Base-by-base conservation (phyloP, 2,329 filamentous ascomycete species). In the Microsporum ferrugineum region DNA sequence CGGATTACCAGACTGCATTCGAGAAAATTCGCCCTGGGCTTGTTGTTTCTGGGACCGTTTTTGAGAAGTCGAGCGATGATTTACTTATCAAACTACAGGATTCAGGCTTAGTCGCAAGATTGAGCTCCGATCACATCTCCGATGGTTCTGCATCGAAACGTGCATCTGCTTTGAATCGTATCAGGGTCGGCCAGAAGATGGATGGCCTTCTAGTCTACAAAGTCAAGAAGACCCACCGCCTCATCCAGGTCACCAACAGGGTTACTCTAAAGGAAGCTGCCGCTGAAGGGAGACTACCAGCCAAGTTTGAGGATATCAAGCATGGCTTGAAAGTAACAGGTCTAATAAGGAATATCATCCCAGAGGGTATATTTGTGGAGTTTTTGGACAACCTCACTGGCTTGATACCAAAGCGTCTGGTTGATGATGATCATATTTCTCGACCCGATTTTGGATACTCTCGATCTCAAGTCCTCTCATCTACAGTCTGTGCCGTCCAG, bases 111-210 rank as follows among this genome's bases (percentile, higher is more conserved):
- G 91, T 89, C 71, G 92, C 90, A 29, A 81, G 87, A 17, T 78
- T 99, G 38, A 84, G 86, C 17, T 76, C 89, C 58, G 84, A 85
- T 38, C 94, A 99, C 63, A 81, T 97, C 33, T 87, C 88, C 1
- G 94, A 99, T 75, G 90, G 90, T 58, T 91, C 90, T 1, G 76
- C 80, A 31, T 85, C 88, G 65, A 96, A 95, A 76, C 88, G 87
- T 65, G 80, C 84, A 63, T 86, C 87, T 23, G 84, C 88, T 0
- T 77, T 94, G 69, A 91, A 90, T 72, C 89, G 88, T 66, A 86
- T 97, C 59, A 82, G 87, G 59, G 87, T 95, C 57, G 92, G 91
- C 1, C 90, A 96, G 75, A 88, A 84, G 31, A 76, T 99, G 53
- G 83, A 85, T 17, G 86, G 94, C 59, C 78, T 99, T n/a, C 78